Conservation (phyloP, 345 rosid species). For the Trapa incisa region DNA sequence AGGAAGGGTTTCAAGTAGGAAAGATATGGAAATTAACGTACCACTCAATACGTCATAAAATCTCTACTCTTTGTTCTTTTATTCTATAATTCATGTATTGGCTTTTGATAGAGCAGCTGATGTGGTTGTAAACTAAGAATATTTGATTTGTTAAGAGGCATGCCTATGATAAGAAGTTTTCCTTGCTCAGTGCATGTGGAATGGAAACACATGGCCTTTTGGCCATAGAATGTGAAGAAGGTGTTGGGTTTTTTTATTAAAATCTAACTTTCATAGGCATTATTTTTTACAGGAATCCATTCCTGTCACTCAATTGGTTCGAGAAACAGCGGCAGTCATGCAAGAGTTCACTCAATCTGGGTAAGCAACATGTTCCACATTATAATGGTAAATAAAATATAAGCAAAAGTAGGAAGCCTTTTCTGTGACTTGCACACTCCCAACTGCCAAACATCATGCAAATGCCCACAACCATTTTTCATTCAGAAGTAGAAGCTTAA, state of each 20-base stretch:
- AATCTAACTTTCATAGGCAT: not conserved
- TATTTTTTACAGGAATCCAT: conserved; percentile 58
- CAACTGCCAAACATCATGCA: too few species aligned
- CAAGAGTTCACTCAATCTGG: conserved; percentile 98
- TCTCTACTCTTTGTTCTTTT: not conserved
- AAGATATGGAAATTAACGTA: not conserved
- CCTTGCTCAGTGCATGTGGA: not conserved
- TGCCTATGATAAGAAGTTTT: not conserved
- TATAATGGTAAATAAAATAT: not conserved
- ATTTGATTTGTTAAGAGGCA: not conserved
- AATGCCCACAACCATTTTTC: too few species aligned
- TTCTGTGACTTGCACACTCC: not conserved
- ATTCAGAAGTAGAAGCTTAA: too few species aligned
- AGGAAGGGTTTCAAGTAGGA: not conserved
- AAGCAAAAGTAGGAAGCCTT: not conserved
- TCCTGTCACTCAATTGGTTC: conserved; percentile 94
- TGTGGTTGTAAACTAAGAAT: not conserved
- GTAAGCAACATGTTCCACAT: conserved; percentile 21
- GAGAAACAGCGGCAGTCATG: conserved; percentile 98
- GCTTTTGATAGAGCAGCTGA: not conserved
- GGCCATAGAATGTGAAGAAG: not conserved
- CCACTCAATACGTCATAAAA: not conserved
- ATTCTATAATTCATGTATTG: not conserved
- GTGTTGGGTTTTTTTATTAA: not conserved
- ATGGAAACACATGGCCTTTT: not conserved